phyloP scores from a whole-genome alignment of 108 stramenopile species.

The Fragilaria crotonensis region DNA sequence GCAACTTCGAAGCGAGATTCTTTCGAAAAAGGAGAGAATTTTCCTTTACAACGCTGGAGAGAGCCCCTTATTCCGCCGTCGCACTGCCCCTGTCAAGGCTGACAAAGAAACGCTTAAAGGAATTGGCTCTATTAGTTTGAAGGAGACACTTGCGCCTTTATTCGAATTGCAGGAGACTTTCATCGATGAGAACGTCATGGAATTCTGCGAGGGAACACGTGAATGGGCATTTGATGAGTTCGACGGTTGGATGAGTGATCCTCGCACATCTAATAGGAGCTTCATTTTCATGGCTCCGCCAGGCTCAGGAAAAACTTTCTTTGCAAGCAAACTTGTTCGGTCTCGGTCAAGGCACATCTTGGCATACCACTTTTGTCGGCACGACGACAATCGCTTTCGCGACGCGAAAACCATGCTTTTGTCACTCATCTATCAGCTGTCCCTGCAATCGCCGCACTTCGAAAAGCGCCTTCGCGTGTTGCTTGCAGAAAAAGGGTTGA shows the following conservation, averaged over 20 bases:
- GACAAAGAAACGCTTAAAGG: background rate
- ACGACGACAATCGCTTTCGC: background rate
- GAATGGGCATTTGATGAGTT: background rate
- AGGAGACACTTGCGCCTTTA: background rate
- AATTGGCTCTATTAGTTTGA: background rate
- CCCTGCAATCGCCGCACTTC: background rate
- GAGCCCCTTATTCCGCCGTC: background rate
- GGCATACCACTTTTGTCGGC: slow-evolving; percentile 6
- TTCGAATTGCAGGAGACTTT: background rate
- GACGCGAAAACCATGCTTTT: slow-evolving; percentile 3
- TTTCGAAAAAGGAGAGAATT: background rate
- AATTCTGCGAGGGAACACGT: background rate
- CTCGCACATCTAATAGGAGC: background rate
- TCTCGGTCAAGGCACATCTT: background rate
- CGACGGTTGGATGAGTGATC: background rate
- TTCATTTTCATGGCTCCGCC: background rate
- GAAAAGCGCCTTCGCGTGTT: background rate
- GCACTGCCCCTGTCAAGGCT: background rate
- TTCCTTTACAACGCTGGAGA: background rate
- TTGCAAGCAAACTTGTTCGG: background rate
- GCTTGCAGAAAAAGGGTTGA: background rate
- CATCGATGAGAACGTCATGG: background rate
- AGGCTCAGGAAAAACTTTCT: background rate
- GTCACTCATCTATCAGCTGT: slow-evolving; percentile 1
- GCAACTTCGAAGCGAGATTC: background rate